Base-by-base conservation (phyloP, 768 basidiomycete species). In the Amanita polypyramis region DNA sequence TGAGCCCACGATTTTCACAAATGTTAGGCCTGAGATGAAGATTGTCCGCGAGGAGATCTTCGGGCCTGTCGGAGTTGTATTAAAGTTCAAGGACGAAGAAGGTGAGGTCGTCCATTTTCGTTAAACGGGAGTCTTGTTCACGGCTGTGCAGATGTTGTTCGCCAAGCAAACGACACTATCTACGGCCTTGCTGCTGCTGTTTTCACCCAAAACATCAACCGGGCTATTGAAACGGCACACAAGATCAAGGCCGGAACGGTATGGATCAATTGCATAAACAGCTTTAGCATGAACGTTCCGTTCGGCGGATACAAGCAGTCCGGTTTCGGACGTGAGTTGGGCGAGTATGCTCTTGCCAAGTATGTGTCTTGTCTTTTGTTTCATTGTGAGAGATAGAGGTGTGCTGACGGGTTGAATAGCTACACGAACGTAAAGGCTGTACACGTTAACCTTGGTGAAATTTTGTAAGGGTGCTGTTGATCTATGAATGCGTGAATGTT, bases 291-390 rank as follows among this genome's bases (percentile, higher is more conserved):
- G 2, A 69, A 71, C 21, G 70, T 87, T 15, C 86, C 90, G 0
- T 92, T 92, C 58, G 90, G 90, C 52, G 90, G 90, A 7, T 91
- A 73, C 73, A 93, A 90, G 70, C 78, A 84, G 58, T 80, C 77
- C 32, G 88, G 87, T 51, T 80, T 89, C 17, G 89, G 89, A 15
- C 74, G 85, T 25, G 89, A 91, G 62, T 61, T 83, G 34, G 89
- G 88, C 25, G 80, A 86, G 52, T 85, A 90, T 62, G 89, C 85
- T 11, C 58, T 83, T 33, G 63, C 70, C 33, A 75, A 76, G 77
- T 80, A 58, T 40, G 73, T 65, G 1, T 38, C 21, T n/a, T 25
- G 25, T 41, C 23, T 43, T 17, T 19, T 40, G 38, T 40, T 21
- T 41, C 21, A 23, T 11, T 33, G 7, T 25, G 15, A 34, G 35